Conservation (phyloP, 2,329 filamentous ascomycete species). For the Fusarium oligoseptatum region DNA sequence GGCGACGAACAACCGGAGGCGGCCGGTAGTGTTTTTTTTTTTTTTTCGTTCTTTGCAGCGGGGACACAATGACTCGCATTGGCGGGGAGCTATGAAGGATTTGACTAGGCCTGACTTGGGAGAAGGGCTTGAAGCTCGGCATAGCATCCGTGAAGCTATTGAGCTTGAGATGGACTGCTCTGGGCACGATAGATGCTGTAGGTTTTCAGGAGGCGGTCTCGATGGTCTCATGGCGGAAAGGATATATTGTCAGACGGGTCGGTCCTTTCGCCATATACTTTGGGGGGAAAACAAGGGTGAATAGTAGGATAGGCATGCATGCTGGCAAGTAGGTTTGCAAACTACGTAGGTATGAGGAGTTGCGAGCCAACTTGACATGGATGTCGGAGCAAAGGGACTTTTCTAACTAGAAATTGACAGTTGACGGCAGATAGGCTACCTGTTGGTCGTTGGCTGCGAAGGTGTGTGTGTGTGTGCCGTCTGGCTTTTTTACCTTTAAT, state of each 20-base stretch:
- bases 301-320: not conserved
- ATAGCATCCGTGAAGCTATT: conserved; percentile 19
- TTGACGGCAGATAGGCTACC: conserved; percentile 31
- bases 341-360: conserved; percentile 14
- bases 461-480: not conserved
- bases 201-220: not conserved
- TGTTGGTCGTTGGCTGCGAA: conserved; percentile 14
- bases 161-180: conserved; percentile 8
- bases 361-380: not conserved
- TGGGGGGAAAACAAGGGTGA: not conserved
- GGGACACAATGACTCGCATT: conserved; percentile 47
- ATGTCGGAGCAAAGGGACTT: not conserved
- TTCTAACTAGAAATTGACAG: conserved; percentile 4
- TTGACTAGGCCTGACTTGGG: conserved; percentile 30
- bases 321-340: not conserved
- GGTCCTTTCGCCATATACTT: conserved; percentile 2
- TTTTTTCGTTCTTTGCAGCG: conserved; percentile 13
- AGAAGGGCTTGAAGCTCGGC: conserved; percentile 14
- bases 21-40: conserved; percentile 34
- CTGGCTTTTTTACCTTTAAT: conserved; percentile 18
- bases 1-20: conserved; percentile 33
- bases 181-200: conserved; percentile 11
- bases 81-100: conserved; percentile 37
- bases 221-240: not conserved
- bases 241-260: not conserved